Evolutionary conservation across 2,329 filamentous ascomycete genomes (phyloP).

Genomic region (Pseudogymnoascus sp.): DNA sequence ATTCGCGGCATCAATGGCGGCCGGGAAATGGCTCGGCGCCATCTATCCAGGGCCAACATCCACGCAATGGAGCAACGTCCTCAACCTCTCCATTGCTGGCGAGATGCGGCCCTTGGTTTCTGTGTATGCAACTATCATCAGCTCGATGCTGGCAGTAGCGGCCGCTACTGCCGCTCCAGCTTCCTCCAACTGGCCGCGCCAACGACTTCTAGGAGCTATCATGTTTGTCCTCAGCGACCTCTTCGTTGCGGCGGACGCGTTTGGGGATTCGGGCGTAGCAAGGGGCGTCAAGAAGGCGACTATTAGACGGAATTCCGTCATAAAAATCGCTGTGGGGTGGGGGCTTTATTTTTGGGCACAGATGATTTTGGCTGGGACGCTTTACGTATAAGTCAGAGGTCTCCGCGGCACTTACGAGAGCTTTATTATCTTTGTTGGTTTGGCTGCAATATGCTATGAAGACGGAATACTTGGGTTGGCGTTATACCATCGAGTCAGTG

Average conservation of each 20-base stretch:
- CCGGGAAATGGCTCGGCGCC: conserved; percentile 24
- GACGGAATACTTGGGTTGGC: background rate
- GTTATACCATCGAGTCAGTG: background rate
- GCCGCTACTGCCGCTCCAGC: conserved; percentile 16
- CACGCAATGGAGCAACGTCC: conserved; percentile 16
- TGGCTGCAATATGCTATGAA: background rate
- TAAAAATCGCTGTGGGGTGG: conserved; percentile 54
- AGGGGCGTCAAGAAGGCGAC: background rate
- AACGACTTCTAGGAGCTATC: conserved; percentile 23
- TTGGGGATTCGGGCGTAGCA: conserved; percentile 11
- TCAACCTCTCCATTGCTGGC: conserved; percentile 20
- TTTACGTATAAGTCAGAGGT: background rate
- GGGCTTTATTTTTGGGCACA: conserved; percentile 44
- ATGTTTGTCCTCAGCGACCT: conserved; percentile 29
- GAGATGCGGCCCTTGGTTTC: conserved; percentile 25
- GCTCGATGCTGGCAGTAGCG: conserved; percentile 25
- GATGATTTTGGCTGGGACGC: conserved; percentile 37
- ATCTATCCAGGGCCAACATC: conserved; percentile 21
- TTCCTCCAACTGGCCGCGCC: conserved; percentile 11
- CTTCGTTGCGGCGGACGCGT: conserved; percentile 28
- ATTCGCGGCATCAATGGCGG: conserved; percentile 18
- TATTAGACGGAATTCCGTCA: conserved; percentile 23
- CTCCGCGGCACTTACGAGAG: conserved; percentile 49
- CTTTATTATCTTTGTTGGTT: conserved; percentile 50
- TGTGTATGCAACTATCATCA: conserved; percentile 25